Base-by-base conservation (phyloP, 169 alveolate species). In the Babesia gibsoni region DNA sequence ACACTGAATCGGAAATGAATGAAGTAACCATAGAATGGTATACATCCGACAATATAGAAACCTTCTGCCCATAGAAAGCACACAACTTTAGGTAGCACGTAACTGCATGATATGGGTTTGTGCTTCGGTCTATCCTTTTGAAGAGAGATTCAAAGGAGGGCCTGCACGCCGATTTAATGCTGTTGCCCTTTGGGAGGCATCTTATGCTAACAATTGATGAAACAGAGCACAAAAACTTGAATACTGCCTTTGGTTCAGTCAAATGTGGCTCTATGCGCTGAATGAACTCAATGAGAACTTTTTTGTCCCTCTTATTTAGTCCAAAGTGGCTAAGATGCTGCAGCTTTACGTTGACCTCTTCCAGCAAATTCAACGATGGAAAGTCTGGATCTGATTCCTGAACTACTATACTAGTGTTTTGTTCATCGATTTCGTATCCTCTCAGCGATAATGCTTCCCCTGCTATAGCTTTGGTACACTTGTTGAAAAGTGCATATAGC, bases 31-130 rank as follows among this genome's bases (percentile, higher is more conserved):
- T 36, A 16, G 12, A 7, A 18, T 68, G 70, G 42, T 79, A 79
- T 18, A 59, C 37, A n/a, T 65, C 45, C 20, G 72, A 39, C n/a
- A 77, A 53, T 20, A 43, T 48, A 10, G 36, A 56, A 10, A 69
- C 63, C 16, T 43, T 43, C 12, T 77, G 77, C 20, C 75, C 79
- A 30, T 66, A 77, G 25, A 72, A 72, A 8, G 73, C 66, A 36
- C 82, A 77, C n/a, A 77, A 58, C 39, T 69, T 66, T 48, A 65
- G 27, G 67, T 77, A 77, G 37, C 65, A 52, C 12, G 48, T 56
- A n/a, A 77, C 65, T 22, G 42, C 41, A 1, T 50, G 69, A 20
- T 33, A 46, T 14, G 67, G 45, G 39, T 48, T 67, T 8, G 42
- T 58, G 39, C 42, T 52, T 5, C 29, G 18, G 18, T 77, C 59